Evolutionary conservation across 352 stramenopile species (phyloP).

Genomic region (Phytopythium ostracodes): DNA sequence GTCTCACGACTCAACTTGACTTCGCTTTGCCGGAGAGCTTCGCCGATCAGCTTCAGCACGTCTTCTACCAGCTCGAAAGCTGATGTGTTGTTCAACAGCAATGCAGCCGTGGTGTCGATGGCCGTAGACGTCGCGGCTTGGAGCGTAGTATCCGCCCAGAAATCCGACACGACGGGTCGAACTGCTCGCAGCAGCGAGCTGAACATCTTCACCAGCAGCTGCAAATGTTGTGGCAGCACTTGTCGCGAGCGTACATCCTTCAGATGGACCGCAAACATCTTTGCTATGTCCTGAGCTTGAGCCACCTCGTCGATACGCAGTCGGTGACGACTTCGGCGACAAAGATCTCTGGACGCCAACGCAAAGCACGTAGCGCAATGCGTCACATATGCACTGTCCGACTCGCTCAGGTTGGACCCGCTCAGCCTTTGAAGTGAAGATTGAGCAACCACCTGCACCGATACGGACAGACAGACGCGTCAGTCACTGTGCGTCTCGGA

Average conservation of each 20-base stretch:
- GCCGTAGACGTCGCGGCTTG: not conserved
- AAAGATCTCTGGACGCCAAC: conserved; percentile 11
- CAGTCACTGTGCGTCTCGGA: not conserved
- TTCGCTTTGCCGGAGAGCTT: not conserved
- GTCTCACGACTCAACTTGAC: not conserved
- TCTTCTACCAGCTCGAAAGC: not conserved
- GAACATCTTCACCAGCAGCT: conserved; percentile 1
- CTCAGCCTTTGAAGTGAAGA: not conserved
- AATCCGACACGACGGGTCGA: too few relatives aligned
- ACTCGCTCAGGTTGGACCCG: not conserved
- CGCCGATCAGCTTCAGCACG: not conserved
- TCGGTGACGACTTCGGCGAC: not conserved
- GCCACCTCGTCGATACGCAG: not conserved
- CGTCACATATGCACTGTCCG: not conserved
- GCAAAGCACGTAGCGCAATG: conserved; percentile 38
- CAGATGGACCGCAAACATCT: not conserved
- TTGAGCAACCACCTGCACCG: not conserved
- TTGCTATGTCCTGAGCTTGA: not conserved
- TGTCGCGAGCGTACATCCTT: not conserved
- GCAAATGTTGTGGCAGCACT: not conserved
- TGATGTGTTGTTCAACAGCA: not conserved
- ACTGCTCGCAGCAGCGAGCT: not conserved
- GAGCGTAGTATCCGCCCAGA: not conserved
- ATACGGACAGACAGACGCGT: not conserved
- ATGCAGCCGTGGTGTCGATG: not conserved